These are phyloP conservation scores for Aspergillus cavernicola DNA, from an alignment of 495 filamentous ascomycete genomes.

Conservation along the genomic window DNA sequence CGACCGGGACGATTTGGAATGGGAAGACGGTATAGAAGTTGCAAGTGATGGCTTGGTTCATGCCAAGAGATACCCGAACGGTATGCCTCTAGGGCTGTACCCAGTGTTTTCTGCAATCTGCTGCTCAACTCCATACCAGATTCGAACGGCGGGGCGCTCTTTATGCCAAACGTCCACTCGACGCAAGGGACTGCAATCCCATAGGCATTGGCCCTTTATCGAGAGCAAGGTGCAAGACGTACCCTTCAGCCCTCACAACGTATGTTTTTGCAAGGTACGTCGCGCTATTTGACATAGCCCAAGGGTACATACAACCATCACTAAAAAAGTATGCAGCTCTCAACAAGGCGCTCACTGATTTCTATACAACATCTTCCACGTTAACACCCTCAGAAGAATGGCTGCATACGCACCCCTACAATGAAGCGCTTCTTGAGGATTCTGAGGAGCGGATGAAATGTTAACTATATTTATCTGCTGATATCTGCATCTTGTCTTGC, in stretches of 20 bases:
- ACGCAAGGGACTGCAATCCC: background rate
- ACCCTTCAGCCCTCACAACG: background rate
- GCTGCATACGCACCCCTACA: background rate
- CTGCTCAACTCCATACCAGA: background rate
- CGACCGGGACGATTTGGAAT: background rate
- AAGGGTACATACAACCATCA: background rate
- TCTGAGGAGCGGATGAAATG: slow-evolving; percentile 4
- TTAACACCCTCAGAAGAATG: slow-evolving; percentile 3
- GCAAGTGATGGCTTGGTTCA: background rate
- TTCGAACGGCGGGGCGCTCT: background rate
- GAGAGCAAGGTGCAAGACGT: background rate
- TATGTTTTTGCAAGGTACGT: slow-evolving; percentile 2
- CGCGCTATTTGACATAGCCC: background rate
- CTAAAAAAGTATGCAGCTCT: background rate
- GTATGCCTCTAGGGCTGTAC: background rate
- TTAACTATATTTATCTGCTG: too few species aligned
- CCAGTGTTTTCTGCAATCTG: background rate
- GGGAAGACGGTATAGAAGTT: background rate
- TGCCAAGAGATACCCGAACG: background rate
- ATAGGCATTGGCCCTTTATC: background rate
- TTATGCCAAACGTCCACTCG: background rate
- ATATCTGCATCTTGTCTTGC: too few species aligned
- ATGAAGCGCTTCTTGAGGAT: slow-evolving; percentile 5
- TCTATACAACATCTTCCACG: slow-evolving; percentile 1
- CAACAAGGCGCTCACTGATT: background rate